Percentiles rank a stretch among this genome's conserved stretches.
Conservation (phyloP, 2,329 filamentous ascomycete genomes). For the Colletotrichum sidae region DNA sequence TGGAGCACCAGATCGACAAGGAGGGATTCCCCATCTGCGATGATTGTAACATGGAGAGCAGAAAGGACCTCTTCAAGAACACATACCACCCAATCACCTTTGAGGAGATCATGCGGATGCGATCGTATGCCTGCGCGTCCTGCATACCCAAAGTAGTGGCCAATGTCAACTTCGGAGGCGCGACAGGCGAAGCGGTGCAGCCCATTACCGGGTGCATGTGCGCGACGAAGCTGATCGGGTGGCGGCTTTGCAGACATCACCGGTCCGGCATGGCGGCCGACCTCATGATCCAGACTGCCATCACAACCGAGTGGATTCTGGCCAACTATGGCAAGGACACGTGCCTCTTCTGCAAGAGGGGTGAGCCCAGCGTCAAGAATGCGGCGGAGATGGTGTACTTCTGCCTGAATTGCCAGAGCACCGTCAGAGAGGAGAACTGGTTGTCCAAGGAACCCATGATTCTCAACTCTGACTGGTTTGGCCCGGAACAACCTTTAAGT, state of each 20-base stretch:
- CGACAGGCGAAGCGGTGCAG: background rate
- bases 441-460: background rate
- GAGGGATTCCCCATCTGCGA: slow-evolving; percentile 38
- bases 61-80: slow-evolving; percentile 36
- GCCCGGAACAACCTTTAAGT: no score
- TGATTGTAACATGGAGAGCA: slow-evolving; percentile 42
- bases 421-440: slow-evolving; percentile 35
- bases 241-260: slow-evolving; percentile 50
- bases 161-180: slow-evolving; percentile 10
- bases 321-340: slow-evolving; percentile 39
- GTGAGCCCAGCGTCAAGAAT: slow-evolving; percentile 16
- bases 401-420: slow-evolving; percentile 48
- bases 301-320: slow-evolving; percentile 44
- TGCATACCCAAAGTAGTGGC: slow-evolving; percentile 42
- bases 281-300: slow-evolving; percentile 39
- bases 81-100: slow-evolving; percentile 26
- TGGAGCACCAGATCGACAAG: slow-evolving; percentile 27
- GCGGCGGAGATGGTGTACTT: slow-evolving; percentile 42
- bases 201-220: slow-evolving; percentile 52
- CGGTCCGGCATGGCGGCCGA: slow-evolving; percentile 44
- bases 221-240: slow-evolving; percentile 47
- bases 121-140: slow-evolving; percentile 49
- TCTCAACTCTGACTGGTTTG: no score
- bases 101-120: slow-evolving; percentile 46
- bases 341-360: slow-evolving; percentile 48